Percentiles rank a stretch among this genome's conserved stretches.
phyloP scores from a whole-genome alignment of 306 rosid species.

The Crotalaria pallida region DNA sequence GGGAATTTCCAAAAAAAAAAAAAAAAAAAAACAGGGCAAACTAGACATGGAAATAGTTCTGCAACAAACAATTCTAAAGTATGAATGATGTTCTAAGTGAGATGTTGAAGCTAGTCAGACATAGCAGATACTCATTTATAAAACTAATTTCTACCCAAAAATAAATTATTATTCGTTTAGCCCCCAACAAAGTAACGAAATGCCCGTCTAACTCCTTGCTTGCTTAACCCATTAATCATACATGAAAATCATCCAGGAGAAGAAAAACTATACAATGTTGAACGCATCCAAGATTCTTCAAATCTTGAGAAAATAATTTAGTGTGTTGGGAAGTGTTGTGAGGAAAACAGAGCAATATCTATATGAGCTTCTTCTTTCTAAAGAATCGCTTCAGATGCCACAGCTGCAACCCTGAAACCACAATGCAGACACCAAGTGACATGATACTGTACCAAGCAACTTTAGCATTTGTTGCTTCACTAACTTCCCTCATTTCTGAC shows the following conservation, averaged over 20 bases:
- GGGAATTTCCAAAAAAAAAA: too few species aligned
- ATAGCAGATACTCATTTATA: neutral
- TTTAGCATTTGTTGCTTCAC: constrained; percentile 46
- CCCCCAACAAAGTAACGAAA: neutral
- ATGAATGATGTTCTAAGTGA: neutral
- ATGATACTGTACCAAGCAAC: constrained; percentile 56
- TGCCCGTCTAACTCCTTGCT: neutral
- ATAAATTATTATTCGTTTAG: neutral
- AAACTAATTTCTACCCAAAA: neutral
- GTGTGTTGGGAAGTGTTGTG: constrained; percentile 7
- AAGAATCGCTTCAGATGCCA: constrained; percentile 43
- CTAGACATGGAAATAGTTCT: neutral
- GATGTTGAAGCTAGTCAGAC: neutral
- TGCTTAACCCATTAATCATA: neutral
- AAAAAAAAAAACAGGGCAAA: too few species aligned
- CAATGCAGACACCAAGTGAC: constrained; percentile 43
- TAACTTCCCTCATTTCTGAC: constrained; percentile 58
- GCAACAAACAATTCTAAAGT: neutral
- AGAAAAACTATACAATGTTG: constrained; percentile 13
- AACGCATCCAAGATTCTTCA: constrained; percentile 13
- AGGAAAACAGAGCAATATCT: constrained; percentile 10
- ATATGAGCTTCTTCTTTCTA: constrained; percentile 68
- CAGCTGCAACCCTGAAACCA: constrained; percentile 33
- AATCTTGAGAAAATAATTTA: neutral
- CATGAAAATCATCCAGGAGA: constrained; percentile 14